Percentiles rank a stretch among this genome's conserved stretches.
These are phyloP conservation scores for Cydonia oblonga DNA, from an alignment of 331 rosid genomes.

Conservation along the genomic window DNA sequence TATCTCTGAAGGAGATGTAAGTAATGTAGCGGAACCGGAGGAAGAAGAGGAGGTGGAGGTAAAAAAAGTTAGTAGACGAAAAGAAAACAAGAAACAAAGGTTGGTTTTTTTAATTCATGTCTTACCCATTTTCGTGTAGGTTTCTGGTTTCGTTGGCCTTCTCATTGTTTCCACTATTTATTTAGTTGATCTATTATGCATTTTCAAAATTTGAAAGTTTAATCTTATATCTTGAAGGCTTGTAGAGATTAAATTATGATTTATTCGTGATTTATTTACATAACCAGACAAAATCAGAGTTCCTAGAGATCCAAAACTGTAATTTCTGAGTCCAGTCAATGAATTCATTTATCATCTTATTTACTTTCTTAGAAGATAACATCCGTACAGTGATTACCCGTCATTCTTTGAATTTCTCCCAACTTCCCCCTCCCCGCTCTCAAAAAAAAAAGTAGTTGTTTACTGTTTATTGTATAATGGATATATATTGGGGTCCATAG, in stretches of 20 bases:
- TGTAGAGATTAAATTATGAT: neutral
- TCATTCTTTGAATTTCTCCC: neutral
- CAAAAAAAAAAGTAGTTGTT: neutral
- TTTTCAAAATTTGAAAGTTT: neutral
- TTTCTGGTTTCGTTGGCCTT: neutral
- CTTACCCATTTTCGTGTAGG: neutral
- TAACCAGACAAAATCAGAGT: neutral
- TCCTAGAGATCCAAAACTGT: neutral
- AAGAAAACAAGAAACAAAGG: conserved; percentile 15
- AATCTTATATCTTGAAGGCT: neutral
- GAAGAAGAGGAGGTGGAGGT: neutral
- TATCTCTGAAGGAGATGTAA: conserved; percentile 17
- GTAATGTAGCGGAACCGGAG: conserved; percentile 9
- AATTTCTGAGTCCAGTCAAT: neutral
- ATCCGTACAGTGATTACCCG: neutral
- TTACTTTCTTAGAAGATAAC: neutral
- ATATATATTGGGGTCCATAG: neutral
- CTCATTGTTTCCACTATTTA: neutral
- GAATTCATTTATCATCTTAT: neutral
- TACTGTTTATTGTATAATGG: neutral
- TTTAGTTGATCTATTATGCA: neutral
- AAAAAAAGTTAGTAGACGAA: neutral
- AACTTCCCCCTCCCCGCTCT: neutral
- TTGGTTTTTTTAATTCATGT: neutral
- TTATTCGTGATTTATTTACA: neutral